Percentiles rank a stretch among this genome's conserved stretches.
Evolutionary conservation across 176 grass and related monocot species (phyloP).

Genomic region (Poa pratensis): DNA sequence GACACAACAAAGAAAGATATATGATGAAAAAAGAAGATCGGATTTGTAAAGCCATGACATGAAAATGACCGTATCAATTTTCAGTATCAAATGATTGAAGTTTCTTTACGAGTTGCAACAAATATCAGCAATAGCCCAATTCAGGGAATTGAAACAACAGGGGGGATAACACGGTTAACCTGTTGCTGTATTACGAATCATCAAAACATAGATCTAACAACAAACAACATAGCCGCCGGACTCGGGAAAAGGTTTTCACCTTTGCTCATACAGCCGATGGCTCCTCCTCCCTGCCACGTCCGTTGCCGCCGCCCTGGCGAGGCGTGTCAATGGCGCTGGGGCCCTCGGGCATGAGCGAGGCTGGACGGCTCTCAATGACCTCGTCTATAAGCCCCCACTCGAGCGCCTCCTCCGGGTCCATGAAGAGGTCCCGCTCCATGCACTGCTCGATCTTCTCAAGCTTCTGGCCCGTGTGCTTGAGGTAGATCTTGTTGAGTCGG

Average conservation of each 20-base stretch:
- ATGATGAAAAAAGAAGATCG: neutral
- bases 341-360: constrained; percentile 57
- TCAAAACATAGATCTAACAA: constrained; percentile 48
- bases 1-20: neutral
- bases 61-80: constrained; percentile 24
- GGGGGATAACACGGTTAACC: constrained; percentile 43
- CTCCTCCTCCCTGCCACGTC: constrained; percentile 58
- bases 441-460: constrained; percentile 68
- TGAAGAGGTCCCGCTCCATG: constrained; percentile 93
- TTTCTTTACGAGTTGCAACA: constrained; percentile 22
- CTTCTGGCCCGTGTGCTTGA: constrained; percentile 68
- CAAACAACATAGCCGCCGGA: constrained; percentile 42
- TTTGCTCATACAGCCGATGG: constrained; percentile 67
- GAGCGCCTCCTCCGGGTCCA: constrained; percentile 85
- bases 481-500: constrained; percentile 86
- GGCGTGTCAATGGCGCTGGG: constrained; percentile 40
- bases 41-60: neutral
- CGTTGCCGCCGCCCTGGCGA: constrained; percentile 22
- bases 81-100: constrained; percentile 30
- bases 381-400: constrained; percentile 93
- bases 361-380: constrained; percentile 79
- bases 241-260: constrained; percentile 30
- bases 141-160: constrained; percentile 50
- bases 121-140: constrained; percentile 51
- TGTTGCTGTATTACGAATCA: constrained; percentile 39